Conservation (phyloP, 2,329 filamentous ascomycete genomes). For the Cordyceps pruinosa region DNA sequence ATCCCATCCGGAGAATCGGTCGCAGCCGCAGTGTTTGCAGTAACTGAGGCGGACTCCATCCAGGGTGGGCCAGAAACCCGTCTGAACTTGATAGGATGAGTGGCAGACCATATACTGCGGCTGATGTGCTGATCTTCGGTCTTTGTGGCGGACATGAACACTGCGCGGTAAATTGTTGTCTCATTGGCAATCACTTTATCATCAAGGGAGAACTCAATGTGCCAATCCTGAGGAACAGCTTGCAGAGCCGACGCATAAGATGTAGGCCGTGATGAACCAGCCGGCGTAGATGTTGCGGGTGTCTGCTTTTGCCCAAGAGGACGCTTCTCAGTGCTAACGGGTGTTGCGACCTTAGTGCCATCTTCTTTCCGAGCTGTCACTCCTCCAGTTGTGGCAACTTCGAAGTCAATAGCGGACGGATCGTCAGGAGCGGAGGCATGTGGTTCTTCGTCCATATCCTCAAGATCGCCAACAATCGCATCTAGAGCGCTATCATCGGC, state of each 20-base stretch:
- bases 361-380: slow-evolving; percentile 90
- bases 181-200: slow-evolving; percentile 79
- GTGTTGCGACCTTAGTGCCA: slow-evolving; percentile 78
- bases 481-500: slow-evolving; percentile 65
- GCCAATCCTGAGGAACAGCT: slow-evolving; percentile 83
- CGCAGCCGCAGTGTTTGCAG: slow-evolving; percentile 37
- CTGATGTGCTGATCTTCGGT: slow-evolving; percentile 55
- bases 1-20: slow-evolving; percentile 54
- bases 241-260: slow-evolving; percentile 83
- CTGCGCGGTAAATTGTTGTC: slow-evolving; percentile 91
- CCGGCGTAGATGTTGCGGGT: slow-evolving; percentile 40
- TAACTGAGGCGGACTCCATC: slow-evolving; percentile 59
- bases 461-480: slow-evolving; percentile 82
- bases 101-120: slow-evolving; percentile 80
- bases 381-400: slow-evolving; percentile 78
- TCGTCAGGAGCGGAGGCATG: slow-evolving; percentile 34
- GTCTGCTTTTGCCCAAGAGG: slow-evolving; percentile 32
- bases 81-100: slow-evolving; percentile 88
- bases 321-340: slow-evolving; percentile 50
- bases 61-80: slow-evolving; percentile 78
- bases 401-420: slow-evolving; percentile 83
- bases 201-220: slow-evolving; percentile 89
- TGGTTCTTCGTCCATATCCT: slow-evolving; percentile 69
- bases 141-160: slow-evolving; percentile 56
- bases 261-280: slow-evolving; percentile 58